Evolutionary conservation across 306 rosid genomes (phyloP), one percentile per base, ranked within the genome.

Genomic region (Begonia peltatifolia): DNA sequence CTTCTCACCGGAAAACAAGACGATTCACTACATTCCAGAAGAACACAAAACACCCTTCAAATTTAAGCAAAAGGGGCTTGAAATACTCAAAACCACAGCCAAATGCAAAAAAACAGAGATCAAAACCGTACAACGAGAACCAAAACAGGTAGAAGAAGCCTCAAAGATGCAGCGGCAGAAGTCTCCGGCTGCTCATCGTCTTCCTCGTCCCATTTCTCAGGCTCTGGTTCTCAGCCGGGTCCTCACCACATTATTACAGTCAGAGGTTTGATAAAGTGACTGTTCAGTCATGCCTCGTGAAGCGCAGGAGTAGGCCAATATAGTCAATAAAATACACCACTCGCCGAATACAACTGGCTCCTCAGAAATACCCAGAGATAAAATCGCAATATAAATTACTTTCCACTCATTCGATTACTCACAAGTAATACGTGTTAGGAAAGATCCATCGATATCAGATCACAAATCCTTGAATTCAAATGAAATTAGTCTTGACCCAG

Each of bases 161-260:
- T 66, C 62, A 14, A 48, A 7, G 38, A 0, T 30, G 38, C 55
- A 50, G 75, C 63, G 59, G 74, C 73, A 48, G 58, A 38, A 70
- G 59, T 68, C 52, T 52, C 56, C 75, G 74, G 62, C 69, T 51
- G 76, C 77, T 47, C 51, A 42, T 60, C 52, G 22, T 50, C 42
- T 57, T 36, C 55, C 47, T 73, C 62, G 76, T 80, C 78, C 82
- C 90, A 84, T 47, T 74, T 76, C 47, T 64, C 65, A 56, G 25
- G 42, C 59, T 66, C 68, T 42, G 14, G 49, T 65, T 36, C 63
- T 57, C 22, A 9, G 42, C 14, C 71, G 36, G 47, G 38, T 30
- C 38, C 38, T 30, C 38, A 30, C 38, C 5, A 30, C 5, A 30
- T 30, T 30, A 57, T 20, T 55, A 9, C 22, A 41, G 35, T 57